Base-by-base conservation (phyloP, 192 early-diverging fungal genomes). In the Backusella circina region DNA sequence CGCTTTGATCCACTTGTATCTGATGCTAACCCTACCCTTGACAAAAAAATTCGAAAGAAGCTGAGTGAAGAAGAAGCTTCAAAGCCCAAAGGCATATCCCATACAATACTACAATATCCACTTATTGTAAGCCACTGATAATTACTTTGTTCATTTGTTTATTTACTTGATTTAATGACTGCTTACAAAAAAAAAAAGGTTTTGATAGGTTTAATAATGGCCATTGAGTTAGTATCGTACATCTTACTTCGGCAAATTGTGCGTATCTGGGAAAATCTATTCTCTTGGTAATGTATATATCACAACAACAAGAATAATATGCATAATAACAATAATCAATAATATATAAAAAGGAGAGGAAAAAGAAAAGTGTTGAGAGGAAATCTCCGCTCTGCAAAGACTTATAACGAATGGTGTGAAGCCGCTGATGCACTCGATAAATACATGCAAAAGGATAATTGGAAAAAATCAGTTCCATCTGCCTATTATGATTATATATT, bases 401-500 rank as follows among this genome's bases (percentile, higher is more conserved):
- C 79, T 2, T 93, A 91, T 78, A 84, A 88, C 67, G 85, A 89
- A 37, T 94, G 90, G 87, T 84, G 87, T 51, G 71, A 47, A 21
- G 84, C 85, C 6, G 93, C 93, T 21, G 65, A 83, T 13, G 75
- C 69, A 44, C 73, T 94, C 8, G 93, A 94, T 69, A 75, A 78
- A 0, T 86, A 86, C 69, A 78, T 93, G 70, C 77, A 84, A n/a
- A 91, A 92, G 74, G 85, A 90, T 68, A 79, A 83, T 8, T 94
- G 93, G 93, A 92, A 92, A 65, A 72, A 81, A 21, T 80, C 84
- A 9, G 80, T 82, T 5, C 83, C 82, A 26, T 89, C 82, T 80
- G 84, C 86, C 0, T 85, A 88, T 75, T 93, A 92, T 67, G 90
- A 92, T 75, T 88, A 86, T 73, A 75, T 79, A 30, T 76, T 93